Conservation (phyloP, 2,329 filamentous ascomycete species). For the Monilinia vaccinii-corymbosi region DNA sequence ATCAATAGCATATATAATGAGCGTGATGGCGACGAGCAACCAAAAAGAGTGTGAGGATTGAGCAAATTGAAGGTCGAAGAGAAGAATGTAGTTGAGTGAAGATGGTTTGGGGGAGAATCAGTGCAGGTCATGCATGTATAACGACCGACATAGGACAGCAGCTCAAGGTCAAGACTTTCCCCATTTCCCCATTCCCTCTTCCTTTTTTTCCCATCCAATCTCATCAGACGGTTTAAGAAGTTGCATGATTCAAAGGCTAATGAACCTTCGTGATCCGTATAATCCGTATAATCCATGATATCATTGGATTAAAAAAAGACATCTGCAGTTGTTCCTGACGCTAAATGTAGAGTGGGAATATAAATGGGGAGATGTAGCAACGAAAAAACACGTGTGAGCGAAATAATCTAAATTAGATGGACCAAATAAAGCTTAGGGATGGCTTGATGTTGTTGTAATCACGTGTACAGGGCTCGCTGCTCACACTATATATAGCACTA, state of each 20-base stretch:
- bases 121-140: background rate
- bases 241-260: background rate
- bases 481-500: too few species aligned
- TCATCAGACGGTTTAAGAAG: constrained; percentile 5
- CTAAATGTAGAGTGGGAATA: constrained; percentile 13
- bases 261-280: background rate
- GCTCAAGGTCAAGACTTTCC: constrained; percentile 5
- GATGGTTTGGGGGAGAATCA: background rate
- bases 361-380: constrained; percentile 5
- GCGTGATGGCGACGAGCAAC: constrained; percentile 11
- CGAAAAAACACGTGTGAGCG: background rate
- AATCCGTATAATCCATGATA: background rate
- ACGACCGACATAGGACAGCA: background rate
- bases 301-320: background rate
- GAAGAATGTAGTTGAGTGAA: background rate
- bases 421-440: constrained; percentile 1
- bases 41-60: background rate
- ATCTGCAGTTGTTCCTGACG: constrained; percentile 13
- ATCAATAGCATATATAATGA: constrained; percentile 4
- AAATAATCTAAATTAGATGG: constrained; percentile 5
- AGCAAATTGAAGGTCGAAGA: background rate
- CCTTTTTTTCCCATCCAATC: background rate
- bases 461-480: too few species aligned
- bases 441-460: too few species aligned
- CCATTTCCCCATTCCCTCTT: background rate